Conservation (phyloP, 2,329 filamentous ascomycete species). For the Lasiodiplodia sp. region DNA sequence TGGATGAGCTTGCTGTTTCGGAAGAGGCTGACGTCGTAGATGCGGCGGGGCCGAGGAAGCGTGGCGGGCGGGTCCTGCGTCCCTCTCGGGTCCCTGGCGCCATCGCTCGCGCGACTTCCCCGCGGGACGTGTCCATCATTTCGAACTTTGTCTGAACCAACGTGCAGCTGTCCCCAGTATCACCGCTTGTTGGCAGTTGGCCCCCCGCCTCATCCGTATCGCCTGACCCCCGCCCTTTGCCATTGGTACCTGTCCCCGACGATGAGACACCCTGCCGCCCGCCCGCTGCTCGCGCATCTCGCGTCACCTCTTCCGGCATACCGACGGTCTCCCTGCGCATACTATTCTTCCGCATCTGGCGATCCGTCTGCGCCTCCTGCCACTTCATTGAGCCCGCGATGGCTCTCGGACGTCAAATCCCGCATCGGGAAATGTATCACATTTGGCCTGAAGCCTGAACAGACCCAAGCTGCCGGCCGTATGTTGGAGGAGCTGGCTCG, state of each 20-base stretch:
- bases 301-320: conserved; percentile 8
- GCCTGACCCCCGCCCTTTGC: background rate
- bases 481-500: conserved; percentile 32
- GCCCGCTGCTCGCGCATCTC: conserved; percentile 25
- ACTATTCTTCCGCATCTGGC: conserved; percentile 22
- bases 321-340: conserved; percentile 18
- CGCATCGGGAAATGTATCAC: conserved; percentile 77
- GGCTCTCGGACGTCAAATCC: conserved; percentile 72
- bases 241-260: conserved; percentile 5
- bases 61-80: conserved; percentile 14
- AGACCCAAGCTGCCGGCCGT: conserved; percentile 62
- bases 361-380: conserved; percentile 36
- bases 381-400: conserved; percentile 60
- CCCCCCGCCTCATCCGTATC: background rate
- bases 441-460: conserved; percentile 70
- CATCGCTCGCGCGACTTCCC: conserved; percentile 11
- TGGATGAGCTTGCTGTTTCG: conserved; percentile 6
- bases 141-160: conserved; percentile 12
- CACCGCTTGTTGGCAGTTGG: background rate
- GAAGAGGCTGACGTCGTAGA: conserved; percentile 24
- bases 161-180: conserved; percentile 10
- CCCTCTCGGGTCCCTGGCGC: conserved; percentile 1
- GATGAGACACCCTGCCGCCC: conserved; percentile 19
- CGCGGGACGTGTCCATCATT: conserved; percentile 9
- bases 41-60: conserved; percentile 19